A percentile compares a stretch with the other conserved stretches of the same genome.
Evolutionary conservation across 2,329 filamentous ascomycete species (phyloP).

Genomic region (Colletotrichum caudatum): DNA sequence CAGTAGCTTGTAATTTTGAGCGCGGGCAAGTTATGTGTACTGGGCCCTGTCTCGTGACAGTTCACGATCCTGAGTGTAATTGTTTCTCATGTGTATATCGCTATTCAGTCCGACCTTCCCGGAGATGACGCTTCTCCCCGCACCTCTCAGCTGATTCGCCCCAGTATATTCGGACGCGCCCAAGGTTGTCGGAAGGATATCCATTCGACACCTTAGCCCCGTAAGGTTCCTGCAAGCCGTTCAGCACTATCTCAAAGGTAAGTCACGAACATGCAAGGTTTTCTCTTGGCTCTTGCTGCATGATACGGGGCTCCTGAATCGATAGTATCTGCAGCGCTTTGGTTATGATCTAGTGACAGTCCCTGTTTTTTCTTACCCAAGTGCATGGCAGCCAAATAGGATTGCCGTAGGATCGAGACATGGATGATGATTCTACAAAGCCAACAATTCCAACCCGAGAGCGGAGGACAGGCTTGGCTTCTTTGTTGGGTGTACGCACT

Average conservation of each 20-base stretch:
- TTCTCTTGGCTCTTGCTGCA: too few species aligned
- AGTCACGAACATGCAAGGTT: too few species aligned
- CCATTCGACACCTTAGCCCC: not conserved
- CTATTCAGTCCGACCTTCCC: too few species aligned
- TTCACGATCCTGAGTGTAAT: not conserved
- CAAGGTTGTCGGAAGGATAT: not conserved
- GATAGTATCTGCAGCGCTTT: too few species aligned
- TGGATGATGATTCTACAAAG: not conserved
- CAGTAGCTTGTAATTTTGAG: not conserved
- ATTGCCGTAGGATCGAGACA: not conserved
- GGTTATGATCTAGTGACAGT: too few species aligned
- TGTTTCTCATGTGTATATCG: not conserved
- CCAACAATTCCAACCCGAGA: not conserved
- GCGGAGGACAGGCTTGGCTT: rapidly evolving
- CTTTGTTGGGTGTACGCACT: not conserved
- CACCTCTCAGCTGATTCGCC: too few species aligned
- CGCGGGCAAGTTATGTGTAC: not conserved
- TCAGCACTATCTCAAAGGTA: too few species aligned
- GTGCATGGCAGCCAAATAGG: too few species aligned
- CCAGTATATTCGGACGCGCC: not conserved
- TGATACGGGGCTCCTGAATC: not conserved
- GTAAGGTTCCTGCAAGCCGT: too few species aligned
- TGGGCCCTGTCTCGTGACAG: not conserved
- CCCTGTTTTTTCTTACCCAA: too few species aligned
- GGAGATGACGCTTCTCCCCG: too few species aligned